Evolutionary conservation across 2,329 filamentous ascomycete species (phyloP).

Genomic region (Uncinocarpus reesii): DNA sequence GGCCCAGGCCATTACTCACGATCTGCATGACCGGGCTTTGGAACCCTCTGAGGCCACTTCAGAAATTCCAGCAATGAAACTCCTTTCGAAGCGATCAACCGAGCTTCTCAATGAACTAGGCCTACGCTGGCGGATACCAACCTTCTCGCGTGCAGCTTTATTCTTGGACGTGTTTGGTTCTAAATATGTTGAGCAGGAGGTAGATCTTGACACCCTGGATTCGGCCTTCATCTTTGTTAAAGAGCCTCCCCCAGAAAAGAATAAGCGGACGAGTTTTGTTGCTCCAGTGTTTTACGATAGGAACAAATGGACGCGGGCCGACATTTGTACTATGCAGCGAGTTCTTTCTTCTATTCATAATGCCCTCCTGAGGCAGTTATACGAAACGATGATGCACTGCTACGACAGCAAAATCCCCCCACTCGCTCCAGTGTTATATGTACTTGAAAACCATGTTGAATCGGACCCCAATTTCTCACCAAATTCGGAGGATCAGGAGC

Average conservation of each 20-base stretch:
- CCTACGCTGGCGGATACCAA: conserved; percentile 78
- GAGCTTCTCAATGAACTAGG: conserved; percentile 79
- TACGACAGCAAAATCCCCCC: conserved; percentile 81
- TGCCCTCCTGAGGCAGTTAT: conserved; percentile 73
- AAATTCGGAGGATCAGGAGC: conserved; percentile 56
- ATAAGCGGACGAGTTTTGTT: conserved; percentile 43
- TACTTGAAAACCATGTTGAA: conserved; percentile 74
- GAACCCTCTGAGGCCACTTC: conserved; percentile 41
- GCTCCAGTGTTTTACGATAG: conserved; percentile 46
- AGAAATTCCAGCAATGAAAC: conserved; percentile 41
- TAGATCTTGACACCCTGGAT: conserved; percentile 71
- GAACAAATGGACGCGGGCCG: conserved; percentile 58
- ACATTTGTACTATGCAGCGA: conserved; percentile 62
- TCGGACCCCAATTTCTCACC: conserved; percentile 65
- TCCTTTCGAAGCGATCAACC: conserved; percentile 63
- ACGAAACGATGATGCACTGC: conserved; percentile 73
- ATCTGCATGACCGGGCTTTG: conserved; percentile 35
- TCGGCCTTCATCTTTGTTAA: conserved; percentile 75
- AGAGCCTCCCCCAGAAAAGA: conserved; percentile 53
- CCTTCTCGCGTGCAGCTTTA: conserved; percentile 66
- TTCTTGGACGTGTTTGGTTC: conserved; percentile 76
- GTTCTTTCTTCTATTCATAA: conserved; percentile 68
- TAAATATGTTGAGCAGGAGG: conserved; percentile 75
- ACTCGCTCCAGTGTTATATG: conserved; percentile 66
- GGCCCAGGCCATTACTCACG: conserved; percentile 59